Conservation (phyloP, 306 rosid species). For the Parietaria judaica region DNA sequence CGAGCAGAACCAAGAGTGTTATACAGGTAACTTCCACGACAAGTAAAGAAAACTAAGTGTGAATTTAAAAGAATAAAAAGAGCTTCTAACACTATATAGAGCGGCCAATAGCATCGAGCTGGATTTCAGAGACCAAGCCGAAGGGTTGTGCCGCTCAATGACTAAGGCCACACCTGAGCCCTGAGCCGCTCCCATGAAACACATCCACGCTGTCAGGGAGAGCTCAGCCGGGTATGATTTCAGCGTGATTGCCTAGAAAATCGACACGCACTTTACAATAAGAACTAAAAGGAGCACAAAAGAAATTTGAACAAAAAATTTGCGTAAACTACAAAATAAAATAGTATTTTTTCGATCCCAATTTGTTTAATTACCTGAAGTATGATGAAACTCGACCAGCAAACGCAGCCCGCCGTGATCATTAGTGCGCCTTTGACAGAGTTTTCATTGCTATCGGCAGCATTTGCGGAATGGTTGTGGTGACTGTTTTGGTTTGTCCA, state of each 20-base stretch:
- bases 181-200: slow-evolving; percentile 34
- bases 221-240: slow-evolving; percentile 46
- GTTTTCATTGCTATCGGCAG: slow-evolving; percentile 22
- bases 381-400: slow-evolving; percentile 43
- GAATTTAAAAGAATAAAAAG: background rate
- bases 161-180: slow-evolving; percentile 26
- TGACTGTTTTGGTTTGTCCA: slow-evolving; percentile 24
- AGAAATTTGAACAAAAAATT: background rate
- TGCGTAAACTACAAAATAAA: background rate
- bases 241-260: slow-evolving; percentile 36
- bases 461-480: slow-evolving; percentile 10
- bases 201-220: slow-evolving; percentile 42
- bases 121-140: slow-evolving; percentile 38
- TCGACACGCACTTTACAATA: too few relatives aligned
- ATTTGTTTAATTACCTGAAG: slow-evolving; percentile 29
- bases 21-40: background rate
- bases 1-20: background rate
- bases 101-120: slow-evolving; percentile 32
- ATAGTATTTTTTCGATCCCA: background rate
- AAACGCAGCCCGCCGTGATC: slow-evolving; percentile 32
- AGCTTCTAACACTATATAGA: slow-evolving; percentile 35
- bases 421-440: slow-evolving; percentile 37
- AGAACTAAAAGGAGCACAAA: background rate
- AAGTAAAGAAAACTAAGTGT: slow-evolving; percentile 8
- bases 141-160: slow-evolving; percentile 35